Base-by-base conservation (phyloP, 371 early-diverging fungal genomes). In the Mortierella polycephala region DNA sequence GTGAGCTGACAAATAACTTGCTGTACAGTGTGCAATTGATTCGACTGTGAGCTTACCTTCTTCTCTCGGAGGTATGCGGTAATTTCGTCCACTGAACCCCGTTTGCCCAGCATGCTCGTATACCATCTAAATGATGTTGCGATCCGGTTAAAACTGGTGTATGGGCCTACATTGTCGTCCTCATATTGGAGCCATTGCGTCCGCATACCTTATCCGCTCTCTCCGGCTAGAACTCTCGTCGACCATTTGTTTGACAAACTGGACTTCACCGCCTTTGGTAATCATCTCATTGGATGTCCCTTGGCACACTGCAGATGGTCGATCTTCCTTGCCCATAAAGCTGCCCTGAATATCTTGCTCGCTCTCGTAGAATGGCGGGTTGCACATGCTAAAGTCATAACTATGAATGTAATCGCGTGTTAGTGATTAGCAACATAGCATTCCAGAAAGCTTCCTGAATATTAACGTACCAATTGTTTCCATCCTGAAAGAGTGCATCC, bases 191-290 rank as follows among this genome's bases (percentile, higher is more conserved):
- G 12, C 55, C 37, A 37, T n/a, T 50, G 30, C 18, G 20, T 30
- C 30, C 30, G 5, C 21, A 47, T 83, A 81, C 81, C 74, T 62
- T 41, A 82, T 75, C 8, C 57, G 30, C 1, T 23, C 23, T 20
- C 55, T 50, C 23, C 71, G 44, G 10, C 50, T 12, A 14, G 5
- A 13, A 50, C 88, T 88, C 57, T 88, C 88, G 11, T 80, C 62
- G 11, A 87, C 44, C 66, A 88, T 71, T 53, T 64, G 61, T 21
- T 46, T 60, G 10, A 88, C 67, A 60, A 89, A 89, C 54, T 62
- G 73, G 16, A 81, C 60, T 63, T 89, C 90, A 0, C 90, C 90
- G 13, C 90, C 90, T 5, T 53, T 45, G 2, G 85, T 85, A n/a
- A 87, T 74, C 86, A 87, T 85, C 71, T 89, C 88, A 18, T 75